A percentile compares a stretch with the other conserved stretches of the same genome.
These are phyloP conservation scores for Lactarius evosmus DNA, from an alignment of 768 basidiomycete genomes.

Conservation along the genomic window DNA sequence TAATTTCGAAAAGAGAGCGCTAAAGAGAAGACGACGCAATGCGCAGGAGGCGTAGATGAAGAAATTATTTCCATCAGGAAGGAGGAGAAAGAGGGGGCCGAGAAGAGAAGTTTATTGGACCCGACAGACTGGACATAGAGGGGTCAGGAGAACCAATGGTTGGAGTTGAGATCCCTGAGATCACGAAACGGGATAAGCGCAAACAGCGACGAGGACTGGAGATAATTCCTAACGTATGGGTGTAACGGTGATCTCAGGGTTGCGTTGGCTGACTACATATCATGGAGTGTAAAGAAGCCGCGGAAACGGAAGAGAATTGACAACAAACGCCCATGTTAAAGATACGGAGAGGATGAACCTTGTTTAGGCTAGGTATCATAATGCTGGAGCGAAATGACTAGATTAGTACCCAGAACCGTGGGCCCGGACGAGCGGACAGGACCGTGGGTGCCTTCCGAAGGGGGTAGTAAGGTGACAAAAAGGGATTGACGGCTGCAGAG, in stretches of 20 bases:
- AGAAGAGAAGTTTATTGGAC: conserved; percentile 27
- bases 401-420: conserved; percentile 22
- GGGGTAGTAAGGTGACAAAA: conserved; percentile 24
- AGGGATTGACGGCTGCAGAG: conserved; percentile 18
- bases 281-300: conserved; percentile 24
- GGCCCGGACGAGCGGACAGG: conserved; percentile 27
- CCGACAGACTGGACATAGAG: conserved; percentile 25
- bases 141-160: conserved; percentile 23
- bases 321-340: conserved; percentile 23
- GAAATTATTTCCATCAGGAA: conserved; percentile 29
- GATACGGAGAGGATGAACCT: conserved; percentile 26
- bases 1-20: conserved; percentile 20
- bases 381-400: conserved; percentile 22
- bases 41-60: conserved; percentile 28
- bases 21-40: conserved; percentile 20
- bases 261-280: conserved; percentile 24
- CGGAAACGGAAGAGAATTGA: conserved; percentile 20
- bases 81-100: conserved; percentile 25
- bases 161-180: conserved; percentile 22
- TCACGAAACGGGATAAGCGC: conserved; percentile 22
- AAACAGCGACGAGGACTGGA: conserved; percentile 11
- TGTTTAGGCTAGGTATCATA: conserved; percentile 23
- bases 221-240: conserved; percentile 14
- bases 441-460: conserved; percentile 24
- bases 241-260: conserved; percentile 26